These are phyloP conservation scores for Berberis vulgaris DNA, from an alignment of 164 flowering plant genomes.

Conservation along the genomic window DNA sequence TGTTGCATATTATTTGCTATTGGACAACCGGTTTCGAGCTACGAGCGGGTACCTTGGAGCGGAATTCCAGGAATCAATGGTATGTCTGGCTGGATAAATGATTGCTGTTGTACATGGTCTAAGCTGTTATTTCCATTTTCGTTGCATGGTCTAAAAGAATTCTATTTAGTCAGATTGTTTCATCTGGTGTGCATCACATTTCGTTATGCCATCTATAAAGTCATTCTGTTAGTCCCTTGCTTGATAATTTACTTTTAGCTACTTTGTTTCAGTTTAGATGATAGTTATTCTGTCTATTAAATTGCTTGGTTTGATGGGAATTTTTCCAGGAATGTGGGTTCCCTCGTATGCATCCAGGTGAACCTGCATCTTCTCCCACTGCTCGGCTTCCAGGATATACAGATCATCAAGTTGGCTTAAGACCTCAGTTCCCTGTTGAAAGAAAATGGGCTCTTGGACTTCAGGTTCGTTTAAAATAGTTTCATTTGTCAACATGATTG, in stretches of 20 bases:
- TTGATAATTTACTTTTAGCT: too few relatives aligned
- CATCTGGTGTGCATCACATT: background rate
- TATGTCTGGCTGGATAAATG: background rate
- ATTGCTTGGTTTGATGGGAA: background rate
- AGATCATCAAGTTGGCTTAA: background rate
- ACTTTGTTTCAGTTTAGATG: background rate
- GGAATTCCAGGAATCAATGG: background rate
- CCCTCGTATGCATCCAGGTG: constrained; percentile 1
- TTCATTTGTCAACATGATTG: too few relatives aligned
- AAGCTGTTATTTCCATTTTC: background rate
- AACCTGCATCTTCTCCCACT: background rate
- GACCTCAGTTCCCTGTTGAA: background rate
- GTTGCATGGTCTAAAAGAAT: background rate
- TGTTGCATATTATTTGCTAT: background rate
- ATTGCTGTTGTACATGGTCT: background rate
- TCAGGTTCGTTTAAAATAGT: background rate
- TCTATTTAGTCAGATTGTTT: background rate
- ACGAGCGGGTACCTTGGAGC: constrained; percentile 3
- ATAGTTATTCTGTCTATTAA: background rate
- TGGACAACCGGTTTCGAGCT: constrained; percentile 1
- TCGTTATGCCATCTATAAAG: too few relatives aligned
- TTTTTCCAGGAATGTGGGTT: background rate
- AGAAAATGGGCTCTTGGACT: constrained; percentile 1
- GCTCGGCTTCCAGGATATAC: background rate
- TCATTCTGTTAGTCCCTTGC: too few relatives aligned